phyloP scores from a whole-genome alignment of 2,329 filamentous ascomycete genomes.

The Ophiocordyceps robertsii region DNA sequence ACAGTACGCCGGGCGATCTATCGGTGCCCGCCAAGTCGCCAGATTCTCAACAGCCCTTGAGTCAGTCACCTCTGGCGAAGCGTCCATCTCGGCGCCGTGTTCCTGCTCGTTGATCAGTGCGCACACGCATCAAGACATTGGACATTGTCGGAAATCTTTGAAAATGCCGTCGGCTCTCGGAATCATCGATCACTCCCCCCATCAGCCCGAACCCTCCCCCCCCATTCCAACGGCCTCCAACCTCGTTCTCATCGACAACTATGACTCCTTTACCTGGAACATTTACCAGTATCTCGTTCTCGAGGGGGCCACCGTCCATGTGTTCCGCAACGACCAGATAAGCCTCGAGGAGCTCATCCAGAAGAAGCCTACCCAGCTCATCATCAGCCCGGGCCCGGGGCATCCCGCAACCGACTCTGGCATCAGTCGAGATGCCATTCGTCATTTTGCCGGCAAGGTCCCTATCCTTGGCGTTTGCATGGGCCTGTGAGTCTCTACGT shows the following conservation, averaged over 20 bases:
- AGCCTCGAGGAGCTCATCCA: conserved; percentile 70
- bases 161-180: conserved; percentile 33
- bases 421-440: conserved; percentile 82
- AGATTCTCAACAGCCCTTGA: too few relatives aligned
- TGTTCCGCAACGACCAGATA: conserved; percentile 87
- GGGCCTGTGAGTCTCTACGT: conserved; percentile 57
- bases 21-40: too few relatives aligned
- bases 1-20: too few relatives aligned
- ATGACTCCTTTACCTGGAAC: conserved; percentile 99
- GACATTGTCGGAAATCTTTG: conserved; percentile 1
- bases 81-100: too few relatives aligned
- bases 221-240: conserved; percentile 73
- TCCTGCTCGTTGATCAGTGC: too few relatives aligned
- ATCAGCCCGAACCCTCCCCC: conserved; percentile 62
- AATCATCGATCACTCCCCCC: conserved; percentile 70
- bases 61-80: too few relatives aligned
- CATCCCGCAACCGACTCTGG: conserved; percentile 87
- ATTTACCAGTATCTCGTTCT: conserved; percentile 96
- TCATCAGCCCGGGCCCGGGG: conserved; percentile 88
- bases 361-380: conserved; percentile 80
- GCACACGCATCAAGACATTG: too few relatives aligned
- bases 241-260: conserved; percentile 94
- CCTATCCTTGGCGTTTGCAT: conserved; percentile 97
- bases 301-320: conserved; percentile 84
- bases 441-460: conserved; percentile 85